Evolutionary conservation across 441 rosid genomes (phyloP).

Genomic region (Brassica hybrid): DNA sequence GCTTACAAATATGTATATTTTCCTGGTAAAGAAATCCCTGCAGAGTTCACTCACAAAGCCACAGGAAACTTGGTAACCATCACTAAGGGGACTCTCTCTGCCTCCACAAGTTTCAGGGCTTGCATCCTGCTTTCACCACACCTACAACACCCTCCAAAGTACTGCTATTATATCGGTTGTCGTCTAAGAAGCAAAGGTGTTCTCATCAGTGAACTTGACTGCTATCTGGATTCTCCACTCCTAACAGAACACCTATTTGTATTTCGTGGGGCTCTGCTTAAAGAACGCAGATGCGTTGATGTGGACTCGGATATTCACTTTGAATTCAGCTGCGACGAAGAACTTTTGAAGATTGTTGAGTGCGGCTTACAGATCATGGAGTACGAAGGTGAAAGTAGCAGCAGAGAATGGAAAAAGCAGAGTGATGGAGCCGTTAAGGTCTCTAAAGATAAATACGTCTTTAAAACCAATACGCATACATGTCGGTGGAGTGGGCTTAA

Average conservation of each 20-base stretch:
- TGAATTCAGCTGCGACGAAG: background rate
- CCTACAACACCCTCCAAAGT: no score
- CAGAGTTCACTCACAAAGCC: constrained; percentile 8
- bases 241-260: background rate
- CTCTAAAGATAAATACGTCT: background rate
- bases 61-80: background rate
- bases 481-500: background rate
- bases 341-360: background rate
- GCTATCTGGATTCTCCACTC: background rate
- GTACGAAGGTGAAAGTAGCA: background rate
- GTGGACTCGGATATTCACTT: background rate
- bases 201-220: no score
- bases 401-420: background rate
- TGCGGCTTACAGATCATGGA: background rate
- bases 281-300: background rate
- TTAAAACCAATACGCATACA: background rate
- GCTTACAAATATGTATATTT: background rate
- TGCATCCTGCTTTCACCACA: background rate
- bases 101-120: constrained; percentile 7
- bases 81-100: background rate
- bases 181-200: no score
- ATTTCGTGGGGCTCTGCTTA: background rate
- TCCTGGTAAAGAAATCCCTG: background rate
- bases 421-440: background rate
- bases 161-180: no score